Conservation (phyloP, 139 green algal genomes). For the Coccomyxa sp. region DNA sequence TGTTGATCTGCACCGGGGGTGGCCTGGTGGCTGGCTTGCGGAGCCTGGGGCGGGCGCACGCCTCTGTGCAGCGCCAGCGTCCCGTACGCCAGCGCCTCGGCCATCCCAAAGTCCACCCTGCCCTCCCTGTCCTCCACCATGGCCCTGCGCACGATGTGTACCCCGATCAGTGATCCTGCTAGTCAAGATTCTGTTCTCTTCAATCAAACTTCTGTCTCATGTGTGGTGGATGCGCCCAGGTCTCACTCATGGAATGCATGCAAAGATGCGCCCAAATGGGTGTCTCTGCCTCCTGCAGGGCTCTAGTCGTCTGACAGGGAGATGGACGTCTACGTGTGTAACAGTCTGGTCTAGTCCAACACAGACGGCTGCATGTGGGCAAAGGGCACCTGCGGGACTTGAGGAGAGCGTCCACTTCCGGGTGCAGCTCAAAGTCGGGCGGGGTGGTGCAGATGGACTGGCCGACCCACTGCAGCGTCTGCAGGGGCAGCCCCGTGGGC, state of each 20-base stretch:
- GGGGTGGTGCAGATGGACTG: slow-evolving; percentile 27
- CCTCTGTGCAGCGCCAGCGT: slow-evolving; percentile 48
- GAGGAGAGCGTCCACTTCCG: slow-evolving; percentile 28
- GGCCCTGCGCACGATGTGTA: background rate
- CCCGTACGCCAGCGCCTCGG: slow-evolving; percentile 73
- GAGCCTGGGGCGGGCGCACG: background rate
- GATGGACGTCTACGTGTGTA: background rate
- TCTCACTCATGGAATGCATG: no score
- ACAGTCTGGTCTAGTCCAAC: no score
- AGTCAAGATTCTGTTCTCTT: no score
- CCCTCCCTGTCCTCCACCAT: slow-evolving; percentile 39
- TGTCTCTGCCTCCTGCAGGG: no score
- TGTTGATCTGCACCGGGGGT: no score
- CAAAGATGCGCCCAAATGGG: no score
- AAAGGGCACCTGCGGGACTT: slow-evolving; percentile 22
- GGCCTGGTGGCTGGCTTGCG: background rate
- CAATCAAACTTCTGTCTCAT: no score
- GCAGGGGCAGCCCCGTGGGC: slow-evolving; percentile 52
- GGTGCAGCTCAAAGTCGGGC: slow-evolving; percentile 31
- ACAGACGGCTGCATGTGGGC: background rate
- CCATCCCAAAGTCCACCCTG: slow-evolving; percentile 67
- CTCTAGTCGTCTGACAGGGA: background rate
- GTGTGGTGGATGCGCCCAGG: no score
- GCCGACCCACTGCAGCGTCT: slow-evolving; percentile 53
- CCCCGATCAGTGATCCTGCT: no score